A percentile compares a stretch with the other conserved stretches of the same genome.
Evolutionary conservation across 1,139 yeast genomes (phyloP).

Genomic region (Saccharomycopsis hybrid): DNA sequence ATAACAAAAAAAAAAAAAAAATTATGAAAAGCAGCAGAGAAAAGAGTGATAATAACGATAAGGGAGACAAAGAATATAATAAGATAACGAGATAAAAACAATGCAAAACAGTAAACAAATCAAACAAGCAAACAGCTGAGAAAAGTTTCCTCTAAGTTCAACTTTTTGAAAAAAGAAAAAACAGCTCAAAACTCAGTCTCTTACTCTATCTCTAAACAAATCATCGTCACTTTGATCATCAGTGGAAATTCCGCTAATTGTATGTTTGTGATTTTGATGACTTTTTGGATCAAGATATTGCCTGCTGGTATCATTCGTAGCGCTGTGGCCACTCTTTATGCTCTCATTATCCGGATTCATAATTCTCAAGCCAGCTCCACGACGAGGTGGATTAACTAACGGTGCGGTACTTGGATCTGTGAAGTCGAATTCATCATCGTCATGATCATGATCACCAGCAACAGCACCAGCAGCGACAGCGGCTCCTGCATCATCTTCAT

Average conservation of each 20-base stretch:
- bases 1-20: too few relatives aligned
- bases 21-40: too few relatives aligned
- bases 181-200: neutral
- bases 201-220: constrained; percentile 14
- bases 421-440: constrained; percentile 9
- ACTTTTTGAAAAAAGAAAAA: too few relatives aligned
- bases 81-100: too few relatives aligned
- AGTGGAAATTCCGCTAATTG: neutral
- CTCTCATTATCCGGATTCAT: constrained; percentile 20
- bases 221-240: constrained; percentile 13
- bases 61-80: too few relatives aligned
- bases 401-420: constrained; percentile 1
- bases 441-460: constrained; percentile 8
- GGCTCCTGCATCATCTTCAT: neutral
- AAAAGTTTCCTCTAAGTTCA: too few relatives aligned
- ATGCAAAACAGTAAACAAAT: too few relatives aligned
- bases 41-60: too few relatives aligned
- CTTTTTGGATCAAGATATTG: constrained; percentile 2
- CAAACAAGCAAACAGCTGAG: too few relatives aligned
- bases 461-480: neutral
- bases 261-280: neutral
- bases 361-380: constrained; percentile 14
- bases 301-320: neutral
- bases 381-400: neutral
- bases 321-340: constrained; percentile 1